Evolutionary conservation across 208 protist species (phyloP), one percentile per base, ranked within the genome.

Genomic region (Vickermania spadyakhi): DNA sequence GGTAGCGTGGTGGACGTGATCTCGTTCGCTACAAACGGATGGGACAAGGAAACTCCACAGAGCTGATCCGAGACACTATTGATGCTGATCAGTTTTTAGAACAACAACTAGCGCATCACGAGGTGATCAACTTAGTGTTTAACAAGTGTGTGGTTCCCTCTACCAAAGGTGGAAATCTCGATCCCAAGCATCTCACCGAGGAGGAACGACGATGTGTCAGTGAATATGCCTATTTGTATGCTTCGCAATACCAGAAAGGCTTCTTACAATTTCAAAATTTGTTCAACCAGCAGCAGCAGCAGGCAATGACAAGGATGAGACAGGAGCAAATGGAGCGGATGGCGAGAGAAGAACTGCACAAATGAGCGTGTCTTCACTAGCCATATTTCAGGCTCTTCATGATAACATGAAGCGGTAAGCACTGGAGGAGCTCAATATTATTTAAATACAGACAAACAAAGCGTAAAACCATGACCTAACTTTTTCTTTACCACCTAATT

Each of bases 171-270:
- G 73, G 62, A 27, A 71, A 72, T 23, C 77, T 81, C 56, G 66
- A 53, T 21, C 83, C 76, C 56, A 68, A 77, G 28, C 64, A 88
- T 7, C 72, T 60, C 1, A 45, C 54, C n/a, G 21, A 28, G 2
- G 84, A 91, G 65, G 81, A 91, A 65, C 71, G 77, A 26, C 55
- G 64, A 18, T 94, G 87, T 60, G 84, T 91, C 27, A 79, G 89
- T 58, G 83, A 94, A 72, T 94, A 83, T 58, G 79, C 87, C 7
- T 59, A 86, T 28, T 70, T 94, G 11, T 91, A 94, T 65, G 73
- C 81, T 28, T 64, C 67, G 2, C 91, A 74, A 56, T 65, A 66
- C 31, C 83, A 85, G 60, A 78, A 77, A 26, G 69, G 63, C 21
- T 91, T 86, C 52, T 41, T 79, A 2, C 79, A 91, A 18, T 86